phyloP scores from a whole-genome alignment of 1,284 basidiomycete species.

The Leccinum griseonigrum region DNA sequence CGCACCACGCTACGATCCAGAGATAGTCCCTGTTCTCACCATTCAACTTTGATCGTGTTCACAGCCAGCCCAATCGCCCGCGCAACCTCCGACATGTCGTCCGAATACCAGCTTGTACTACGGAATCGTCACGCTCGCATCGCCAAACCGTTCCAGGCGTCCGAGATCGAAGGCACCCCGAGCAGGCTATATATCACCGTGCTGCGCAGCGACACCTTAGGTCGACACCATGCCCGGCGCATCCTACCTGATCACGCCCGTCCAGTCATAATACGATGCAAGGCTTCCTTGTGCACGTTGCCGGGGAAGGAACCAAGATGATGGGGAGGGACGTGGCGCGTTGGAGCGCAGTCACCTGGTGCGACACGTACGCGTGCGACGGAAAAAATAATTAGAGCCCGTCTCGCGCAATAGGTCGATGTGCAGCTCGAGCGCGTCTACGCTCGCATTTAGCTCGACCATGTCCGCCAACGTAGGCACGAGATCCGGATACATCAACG shows the following conservation, averaged over 20 bases:
- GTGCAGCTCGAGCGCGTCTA: slow-evolving; percentile 91
- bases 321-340: slow-evolving; percentile 81
- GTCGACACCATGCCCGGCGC: slow-evolving; percentile 65
- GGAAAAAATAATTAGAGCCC: slow-evolving; percentile 47
- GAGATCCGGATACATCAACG: slow-evolving; percentile 89
- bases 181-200: slow-evolving; percentile 85
- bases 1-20: slow-evolving; percentile 70
- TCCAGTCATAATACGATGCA: slow-evolving; percentile 95
- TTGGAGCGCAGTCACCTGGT: slow-evolving; percentile 81
- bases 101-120: slow-evolving; percentile 75
- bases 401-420: slow-evolving; percentile 82
- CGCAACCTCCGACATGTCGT: slow-evolving; percentile 76
- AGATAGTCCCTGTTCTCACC: slow-evolving; percentile 96
- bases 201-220: slow-evolving; percentile 60
- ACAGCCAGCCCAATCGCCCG: slow-evolving; percentile 80
- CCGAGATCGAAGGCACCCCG: slow-evolving; percentile 62
- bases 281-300: slow-evolving; percentile 72
- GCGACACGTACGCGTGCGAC: slow-evolving; percentile 70
- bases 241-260: slow-evolving; percentile 83
- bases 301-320: slow-evolving; percentile 94
- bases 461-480: slow-evolving; percentile 69
- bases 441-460: slow-evolving; percentile 74
- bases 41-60: slow-evolving; percentile 75
- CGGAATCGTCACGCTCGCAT: slow-evolving; percentile 95
- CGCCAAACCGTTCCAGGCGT: slow-evolving; percentile 74